Conservation (phyloP, 768 basidiomycete genomes). For the Galerina marginata region DNA sequence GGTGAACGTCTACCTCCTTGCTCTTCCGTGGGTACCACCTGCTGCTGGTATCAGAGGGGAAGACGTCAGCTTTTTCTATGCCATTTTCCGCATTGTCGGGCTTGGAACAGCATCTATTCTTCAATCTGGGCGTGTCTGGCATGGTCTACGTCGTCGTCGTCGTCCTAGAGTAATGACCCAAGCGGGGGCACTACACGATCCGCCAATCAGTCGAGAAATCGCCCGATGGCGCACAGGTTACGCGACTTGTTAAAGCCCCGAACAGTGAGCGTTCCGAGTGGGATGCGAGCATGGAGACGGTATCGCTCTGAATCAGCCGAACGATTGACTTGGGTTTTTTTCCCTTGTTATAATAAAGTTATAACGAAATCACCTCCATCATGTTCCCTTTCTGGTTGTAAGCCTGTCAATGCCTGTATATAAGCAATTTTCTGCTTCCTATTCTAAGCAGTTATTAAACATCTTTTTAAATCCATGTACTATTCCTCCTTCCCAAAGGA, state of each 20-base stretch:
- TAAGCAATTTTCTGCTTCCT: too few species aligned
- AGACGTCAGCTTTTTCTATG: conserved; percentile 49
- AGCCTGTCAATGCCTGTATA: too few species aligned
- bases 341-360: too few species aligned
- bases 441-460: too few species aligned
- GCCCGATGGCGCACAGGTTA: conserved; percentile 39
- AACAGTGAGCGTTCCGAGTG: conserved; percentile 35
- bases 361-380: too few species aligned
- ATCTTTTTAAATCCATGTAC: too few species aligned
- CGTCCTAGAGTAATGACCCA: conserved; percentile 47
- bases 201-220: conserved; percentile 50
- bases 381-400: too few species aligned
- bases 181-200: conserved; percentile 46
- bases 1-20: conserved; percentile 45
- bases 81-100: conserved; percentile 45
- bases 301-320: too few species aligned
- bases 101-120: conserved; percentile 22
- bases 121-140: conserved; percentile 35
- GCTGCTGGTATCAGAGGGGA: conserved; percentile 41
- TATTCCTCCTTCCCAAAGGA: too few species aligned
- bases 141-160: conserved; percentile 41
- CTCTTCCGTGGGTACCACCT: conserved; percentile 48
- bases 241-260: conserved; percentile 35
- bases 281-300: conserved; percentile 41
- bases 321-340: too few species aligned